Evolutionary conservation across 1,139 yeast genomes (phyloP).

Genomic region (Hansenula lynferdii): DNA sequence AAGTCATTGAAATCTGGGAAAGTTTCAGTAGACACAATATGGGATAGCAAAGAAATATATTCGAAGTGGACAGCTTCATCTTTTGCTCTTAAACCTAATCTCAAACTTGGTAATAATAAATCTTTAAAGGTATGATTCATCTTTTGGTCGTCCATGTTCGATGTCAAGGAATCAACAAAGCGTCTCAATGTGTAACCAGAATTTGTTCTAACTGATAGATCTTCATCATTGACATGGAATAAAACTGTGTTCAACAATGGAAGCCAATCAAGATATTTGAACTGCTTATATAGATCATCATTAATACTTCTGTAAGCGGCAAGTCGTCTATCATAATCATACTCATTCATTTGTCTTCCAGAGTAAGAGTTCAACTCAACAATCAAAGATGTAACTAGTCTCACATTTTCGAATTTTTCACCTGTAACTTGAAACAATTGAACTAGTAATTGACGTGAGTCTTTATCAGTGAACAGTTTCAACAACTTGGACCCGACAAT

Average conservation of each 20-base stretch:
- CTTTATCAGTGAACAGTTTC: constrained; percentile 51
- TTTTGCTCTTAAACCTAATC: constrained; percentile 60
- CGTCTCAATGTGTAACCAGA: constrained; percentile 63
- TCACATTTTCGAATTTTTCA: constrained; percentile 38
- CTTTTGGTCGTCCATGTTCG: constrained; percentile 32
- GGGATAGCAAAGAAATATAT: constrained; percentile 61
- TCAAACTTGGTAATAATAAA: constrained; percentile 60
- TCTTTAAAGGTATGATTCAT: constrained; percentile 46
- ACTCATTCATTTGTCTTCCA: constrained; percentile 56
- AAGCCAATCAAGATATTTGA: constrained; percentile 65
- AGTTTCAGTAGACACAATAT: constrained; percentile 49
- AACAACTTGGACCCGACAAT: constrained; percentile 55
- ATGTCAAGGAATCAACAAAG: constrained; percentile 56
- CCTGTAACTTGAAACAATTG: constrained; percentile 60
- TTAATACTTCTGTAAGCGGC: constrained; percentile 63
- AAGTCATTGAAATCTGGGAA: constrained; percentile 59
- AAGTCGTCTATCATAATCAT: constrained; percentile 75
- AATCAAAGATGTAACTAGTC: constrained; percentile 45
- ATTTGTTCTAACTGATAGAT: constrained; percentile 75
- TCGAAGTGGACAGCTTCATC: constrained; percentile 67
- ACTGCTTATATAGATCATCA: constrained; percentile 41
- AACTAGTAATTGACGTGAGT: constrained; percentile 57
- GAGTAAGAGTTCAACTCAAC: constrained; percentile 69
- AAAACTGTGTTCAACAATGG: constrained; percentile 70
- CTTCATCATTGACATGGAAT: constrained; percentile 74